Base-by-base conservation (phyloP, 441 rosid species). In the Macaranga tanarius region DNA sequence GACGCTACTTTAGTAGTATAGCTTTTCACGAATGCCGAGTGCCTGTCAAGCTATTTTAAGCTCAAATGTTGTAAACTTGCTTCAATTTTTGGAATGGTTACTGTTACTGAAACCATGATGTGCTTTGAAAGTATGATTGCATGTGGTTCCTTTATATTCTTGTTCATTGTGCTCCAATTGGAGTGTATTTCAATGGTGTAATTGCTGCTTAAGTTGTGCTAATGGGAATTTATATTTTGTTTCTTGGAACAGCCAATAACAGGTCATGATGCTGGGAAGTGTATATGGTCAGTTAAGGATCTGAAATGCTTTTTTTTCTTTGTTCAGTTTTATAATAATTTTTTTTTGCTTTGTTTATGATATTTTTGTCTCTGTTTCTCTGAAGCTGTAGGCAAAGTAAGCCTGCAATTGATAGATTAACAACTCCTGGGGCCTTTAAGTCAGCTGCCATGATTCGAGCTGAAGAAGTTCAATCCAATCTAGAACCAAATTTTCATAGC, bases 401-500 rank as follows among this genome's bases (percentile, higher is more conserved):
- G 78, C 47, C 68, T 56, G 65, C 62, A 17, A 22, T 45, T 71
- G 79, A 77, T 28, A 85, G 78, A 22, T 52, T 54, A 22, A 68
- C 60, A 55, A 20, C 60, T 76, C 71, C 77, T 15, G 69, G 64
- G 25, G 85, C 84, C 50, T 38, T 47, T 0, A 83, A 86, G 76
- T 83, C 90, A 0, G 77, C 86, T 61, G 86, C 90, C 69, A 72
- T 88, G 85, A 77, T 81, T 69, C 80, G 89, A 60, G 91, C 90
- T 3, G 86, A 86, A 76, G 90, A 86, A 71, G 81, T 90, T 75
- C 91, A 81, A 73, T 87, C 89, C 42, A 90, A 88, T 81, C 81
- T 90, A 28, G 92, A 86, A 64, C 75, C 88, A 17, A 67, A 52
- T 47, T 81, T 74, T 69, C 95, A 91, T 67, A 88, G 86, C 79